Evolutionary conservation across 1,139 yeast genomes (phyloP), one percentile per base, ranked within the genome.

Genomic region (Lodderomyces margitis): DNA sequence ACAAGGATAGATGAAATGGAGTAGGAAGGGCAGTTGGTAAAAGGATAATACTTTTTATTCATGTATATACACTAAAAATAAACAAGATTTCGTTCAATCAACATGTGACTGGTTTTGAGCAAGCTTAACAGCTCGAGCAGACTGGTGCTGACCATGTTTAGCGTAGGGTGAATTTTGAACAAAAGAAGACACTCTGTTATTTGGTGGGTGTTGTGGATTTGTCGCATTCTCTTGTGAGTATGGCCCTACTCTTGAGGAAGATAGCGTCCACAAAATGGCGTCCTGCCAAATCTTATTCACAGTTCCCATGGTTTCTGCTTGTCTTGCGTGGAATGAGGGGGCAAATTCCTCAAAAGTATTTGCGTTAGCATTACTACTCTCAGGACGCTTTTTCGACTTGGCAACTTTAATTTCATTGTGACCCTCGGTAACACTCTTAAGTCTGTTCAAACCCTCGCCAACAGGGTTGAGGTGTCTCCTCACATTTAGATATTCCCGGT

Each of bases 401-500:
- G 46, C 43, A 5, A 58, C 49, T 39, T 57, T 62, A 38, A 61
- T 46, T 3, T 55, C 60, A 20, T 55, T 51, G 15, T 46, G 47
- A 19, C 50, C 52, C 34, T 54, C 45, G 28, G 47, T 53, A 3
- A 15, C 4, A 33, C 57, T 58, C 27, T 61, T 64, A 17, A 69
- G 54, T 48, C 92, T 64, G 36, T 71, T 68, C 34, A 86, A 62
- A 9, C 87, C 74, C 41, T 80, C 86, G 1, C 78, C 76, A 3
- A 85, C 64, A 0, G 96, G 95, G 47, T 85, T 85, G 31, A 68
- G 64, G 57, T 83, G 78, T 47, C 94, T 70, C 51, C 89, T 66
- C 0, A 84, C 83, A 50, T 80, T 84, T 41, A 81, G 66, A 51
- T 81, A 85, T 54, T 87, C 95, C 47, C 89, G 68, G 17, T 88